These are phyloP conservation scores for Plasmodium vivax DNA, from an alignment of 169 alveolate genomes.

Conservation along the genomic window DNA sequence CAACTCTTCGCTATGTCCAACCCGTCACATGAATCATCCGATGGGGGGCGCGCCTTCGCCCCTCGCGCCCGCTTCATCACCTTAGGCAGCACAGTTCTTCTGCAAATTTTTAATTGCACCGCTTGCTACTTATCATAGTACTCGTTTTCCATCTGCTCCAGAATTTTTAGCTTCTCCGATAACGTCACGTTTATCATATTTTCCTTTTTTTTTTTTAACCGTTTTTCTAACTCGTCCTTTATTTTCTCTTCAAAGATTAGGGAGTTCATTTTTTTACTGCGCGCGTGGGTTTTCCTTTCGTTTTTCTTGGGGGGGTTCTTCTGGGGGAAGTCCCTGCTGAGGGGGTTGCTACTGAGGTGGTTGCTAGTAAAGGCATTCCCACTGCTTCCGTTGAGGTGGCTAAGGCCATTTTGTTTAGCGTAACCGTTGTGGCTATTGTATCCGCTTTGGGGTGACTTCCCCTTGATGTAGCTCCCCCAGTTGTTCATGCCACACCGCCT, in stretches of 20 bases:
- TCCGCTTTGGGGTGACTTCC: neutral
- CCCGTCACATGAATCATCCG: neutral
- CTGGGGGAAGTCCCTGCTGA: neutral
- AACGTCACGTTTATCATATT: constrained; percentile 48
- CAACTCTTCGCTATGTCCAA: neutral
- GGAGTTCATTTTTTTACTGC: constrained; percentile 4
- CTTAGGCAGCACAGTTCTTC: neutral
- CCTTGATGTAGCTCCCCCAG: neutral
- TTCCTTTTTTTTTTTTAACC: constrained; percentile 47
- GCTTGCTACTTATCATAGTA: constrained; percentile 20
- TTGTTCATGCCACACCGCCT: neutral
- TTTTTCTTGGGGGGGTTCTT: neutral
- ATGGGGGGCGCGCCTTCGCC: neutral
- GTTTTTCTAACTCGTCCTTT: constrained; percentile 57
- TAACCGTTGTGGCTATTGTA: neutral
- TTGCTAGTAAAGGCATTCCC: neutral
- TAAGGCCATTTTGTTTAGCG: neutral
- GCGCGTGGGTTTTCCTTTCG: neutral
- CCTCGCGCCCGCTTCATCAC: neutral
- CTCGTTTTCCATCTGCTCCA: constrained; percentile 76
- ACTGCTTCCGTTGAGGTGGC: neutral
- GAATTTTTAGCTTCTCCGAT: constrained; percentile 65
- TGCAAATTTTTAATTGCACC: neutral
- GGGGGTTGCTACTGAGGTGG: neutral
- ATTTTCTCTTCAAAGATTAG: constrained; percentile 61